Conservation (phyloP, 768 basidiomycete species). For the Tricholomella constricta region DNA sequence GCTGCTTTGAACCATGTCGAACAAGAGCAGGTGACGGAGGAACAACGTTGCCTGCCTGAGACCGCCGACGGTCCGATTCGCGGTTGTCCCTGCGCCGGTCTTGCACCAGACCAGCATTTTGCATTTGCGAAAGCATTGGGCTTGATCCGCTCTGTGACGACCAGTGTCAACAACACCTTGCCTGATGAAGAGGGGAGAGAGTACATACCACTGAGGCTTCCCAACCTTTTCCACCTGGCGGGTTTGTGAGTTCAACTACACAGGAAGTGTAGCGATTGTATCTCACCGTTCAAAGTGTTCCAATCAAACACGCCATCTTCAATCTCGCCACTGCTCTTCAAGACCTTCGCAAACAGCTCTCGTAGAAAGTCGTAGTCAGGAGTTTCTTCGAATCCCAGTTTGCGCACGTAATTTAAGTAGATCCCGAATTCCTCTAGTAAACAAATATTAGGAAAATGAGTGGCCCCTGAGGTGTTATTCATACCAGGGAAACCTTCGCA, state of each 20-base stretch:
- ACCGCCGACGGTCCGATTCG: conserved; percentile 65
- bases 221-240: conserved; percentile 89
- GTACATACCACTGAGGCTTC: conserved; percentile 73
- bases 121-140: conserved; percentile 66
- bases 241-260: conserved; percentile 4
- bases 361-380: conserved; percentile 98
- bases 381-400: conserved; percentile 98
- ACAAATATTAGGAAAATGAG: conserved; percentile 3
- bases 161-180: background rate
- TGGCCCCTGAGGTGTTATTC: conserved; percentile 21
- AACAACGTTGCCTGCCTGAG: conserved; percentile 54
- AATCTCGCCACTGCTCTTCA: conserved; percentile 87
- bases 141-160: conserved; percentile 52
- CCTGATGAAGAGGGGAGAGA: background rate
- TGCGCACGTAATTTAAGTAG: conserved; percentile 98
- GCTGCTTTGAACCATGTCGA: conserved; percentile 73
- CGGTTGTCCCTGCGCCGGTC: conserved; percentile 67
- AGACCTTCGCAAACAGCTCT: conserved; percentile 90
- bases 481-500: conserved; percentile 93
- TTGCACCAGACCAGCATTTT: conserved; percentile 49
- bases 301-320: conserved; percentile 97
- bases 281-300: conserved; percentile 84
- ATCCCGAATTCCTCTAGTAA: conserved; percentile 93
- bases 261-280: background rate
- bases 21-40: conserved; percentile 82